Base-by-base conservation (phyloP, 1,139 yeast species). In the Protomyces pachydermus region DNA sequence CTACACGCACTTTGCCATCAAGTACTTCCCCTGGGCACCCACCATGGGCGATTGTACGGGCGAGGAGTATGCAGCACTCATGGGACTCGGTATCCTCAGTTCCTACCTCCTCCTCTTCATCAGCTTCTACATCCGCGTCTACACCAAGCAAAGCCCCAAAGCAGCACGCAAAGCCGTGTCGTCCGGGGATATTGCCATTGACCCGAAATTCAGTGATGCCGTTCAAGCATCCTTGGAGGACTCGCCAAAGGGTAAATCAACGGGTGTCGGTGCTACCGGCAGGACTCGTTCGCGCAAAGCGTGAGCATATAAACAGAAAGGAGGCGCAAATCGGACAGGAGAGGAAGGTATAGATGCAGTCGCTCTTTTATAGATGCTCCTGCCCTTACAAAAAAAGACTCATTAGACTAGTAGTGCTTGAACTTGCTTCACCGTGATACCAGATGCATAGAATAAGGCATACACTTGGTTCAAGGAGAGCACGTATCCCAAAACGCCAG, bases 31-130 rank as follows among this genome's bases (percentile, higher is more conserved):
- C 64, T 76, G 78, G 74, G 77, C 90, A 74, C 97, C 98, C 66
- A 86, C 88, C 76, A 78, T 80, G 72, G 97, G 97, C 68, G 85
- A 86, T 71, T 93, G 98, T 78, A 84, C 88, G 70, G 98, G 98
- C 68, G 87, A 91, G 68, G 93, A 90, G 77, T 81, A 86, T 71
- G 98, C 98, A 66, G 98, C 98, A 48, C 82, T 85, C 67, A 86
- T 85, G 72, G 98, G 98, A 46, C 90, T 91, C 77, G 82, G 86
- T 74, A 88, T 93, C 72, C 82, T 93, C 77, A 86, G 96, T 62
- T 86, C 95, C 66, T 93, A 93, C 79, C 82, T 93, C 80, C 81
- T 93, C 68, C 82, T 93, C 75, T 93, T 93, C 81, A 90, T 93
- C 76, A 88, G 93, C 62, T 93, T 93, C 82, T 93, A 93, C 83